A percentile compares a stretch with the other conserved stretches of the same genome.
These are phyloP conservation scores for Mycena venus DNA, from an alignment of 768 basidiomycete species.

Conservation along the genomic window DNA sequence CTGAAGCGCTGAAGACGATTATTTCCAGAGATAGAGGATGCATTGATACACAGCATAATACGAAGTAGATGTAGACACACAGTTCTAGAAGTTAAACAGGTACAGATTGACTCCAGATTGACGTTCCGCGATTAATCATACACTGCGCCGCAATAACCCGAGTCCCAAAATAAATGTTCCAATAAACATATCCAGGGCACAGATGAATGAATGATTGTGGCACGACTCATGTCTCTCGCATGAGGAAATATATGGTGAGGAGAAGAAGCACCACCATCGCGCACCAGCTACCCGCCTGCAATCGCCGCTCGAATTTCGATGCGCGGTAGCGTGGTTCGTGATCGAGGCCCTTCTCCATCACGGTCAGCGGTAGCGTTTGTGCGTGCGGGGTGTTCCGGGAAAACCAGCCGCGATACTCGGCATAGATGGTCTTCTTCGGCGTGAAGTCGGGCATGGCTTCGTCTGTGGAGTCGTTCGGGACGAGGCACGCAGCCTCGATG, in stretches of 20 bases:
- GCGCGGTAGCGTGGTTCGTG: not conserved
- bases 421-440: conserved; percentile 7
- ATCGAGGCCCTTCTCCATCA: not conserved
- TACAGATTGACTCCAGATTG: not conserved
- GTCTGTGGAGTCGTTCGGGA: conserved; percentile 9
- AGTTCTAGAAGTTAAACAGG: not conserved
- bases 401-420: conserved; percentile 21
- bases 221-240: conserved; percentile 20
- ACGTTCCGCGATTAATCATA: not conserved
- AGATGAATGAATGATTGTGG: not conserved
- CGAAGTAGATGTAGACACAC: not conserved
- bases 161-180: not conserved
- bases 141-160: too few relatives aligned
- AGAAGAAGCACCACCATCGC: conserved; percentile 27
- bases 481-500: conserved; percentile 19
- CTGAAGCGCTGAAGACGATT: not conserved
- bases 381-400: not conserved
- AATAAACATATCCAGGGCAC: not conserved
- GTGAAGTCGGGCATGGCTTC: conserved; percentile 10
- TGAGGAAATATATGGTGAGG: conserved; percentile 31
- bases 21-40: not conserved
- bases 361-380: not conserved
- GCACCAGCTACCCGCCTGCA: conserved; percentile 26
- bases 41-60: not conserved
- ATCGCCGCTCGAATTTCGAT: conserved; percentile 17